Evolutionary conservation across 179 eudicot genomes (phyloP).

Genomic region (Spergularia azorica): DNA sequence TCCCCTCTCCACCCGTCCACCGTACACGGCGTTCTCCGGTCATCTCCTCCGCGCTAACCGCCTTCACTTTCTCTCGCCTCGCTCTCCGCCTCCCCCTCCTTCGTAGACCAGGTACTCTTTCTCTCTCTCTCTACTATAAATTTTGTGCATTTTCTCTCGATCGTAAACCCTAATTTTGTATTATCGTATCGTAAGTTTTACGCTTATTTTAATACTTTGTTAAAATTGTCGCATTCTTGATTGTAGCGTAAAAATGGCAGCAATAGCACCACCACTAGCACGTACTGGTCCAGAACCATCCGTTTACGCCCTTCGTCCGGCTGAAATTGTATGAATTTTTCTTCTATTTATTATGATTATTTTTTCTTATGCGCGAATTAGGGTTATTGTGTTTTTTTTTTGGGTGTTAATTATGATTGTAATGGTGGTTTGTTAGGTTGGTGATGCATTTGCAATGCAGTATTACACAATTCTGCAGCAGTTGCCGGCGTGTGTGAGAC

Average conservation of each 20-base stretch:
- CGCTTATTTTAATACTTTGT: no score
- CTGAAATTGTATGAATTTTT: constrained; percentile 24
- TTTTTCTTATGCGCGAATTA: neutral
- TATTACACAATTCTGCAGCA: constrained; percentile 72
- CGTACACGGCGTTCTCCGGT: no score
- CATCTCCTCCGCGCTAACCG: neutral
- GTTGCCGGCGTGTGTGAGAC: constrained; percentile 65
- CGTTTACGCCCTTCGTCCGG: neutral
- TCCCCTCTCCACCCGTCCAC: no score
- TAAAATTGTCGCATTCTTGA: no score
- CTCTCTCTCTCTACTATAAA: neutral
- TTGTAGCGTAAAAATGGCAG: neutral
- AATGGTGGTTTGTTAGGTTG: constrained; percentile 50
- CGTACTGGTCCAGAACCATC: constrained; percentile 8
- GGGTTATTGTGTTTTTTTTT: neutral
- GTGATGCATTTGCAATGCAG: constrained; percentile 83
- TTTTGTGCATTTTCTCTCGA: neutral
- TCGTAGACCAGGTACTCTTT: no score
- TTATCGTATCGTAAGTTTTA: neutral
- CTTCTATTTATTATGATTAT: neutral
- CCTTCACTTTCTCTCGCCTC: neutral
- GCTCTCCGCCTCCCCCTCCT: neutral
- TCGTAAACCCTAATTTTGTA: neutral
- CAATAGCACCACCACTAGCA: constrained; percentile 7
- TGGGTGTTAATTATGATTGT: constrained; percentile 1